Conservation (phyloP, 495 filamentous ascomycete species). For the Rusavskia elegans region DNA sequence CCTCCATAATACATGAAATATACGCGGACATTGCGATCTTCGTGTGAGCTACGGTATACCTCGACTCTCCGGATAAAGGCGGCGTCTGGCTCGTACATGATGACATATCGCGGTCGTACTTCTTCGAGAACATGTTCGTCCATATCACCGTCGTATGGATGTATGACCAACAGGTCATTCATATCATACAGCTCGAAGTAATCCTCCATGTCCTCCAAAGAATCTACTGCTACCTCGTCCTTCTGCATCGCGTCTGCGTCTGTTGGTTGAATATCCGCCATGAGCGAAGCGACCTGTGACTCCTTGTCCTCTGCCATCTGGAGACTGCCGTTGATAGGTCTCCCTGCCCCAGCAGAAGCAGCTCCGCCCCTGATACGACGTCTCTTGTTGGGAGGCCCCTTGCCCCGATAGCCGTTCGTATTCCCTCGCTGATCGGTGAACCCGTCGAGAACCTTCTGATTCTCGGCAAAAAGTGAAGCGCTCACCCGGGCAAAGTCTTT, state of each 20-base stretch:
- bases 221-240: conserved; percentile 63
- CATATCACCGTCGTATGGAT: conserved; percentile 88
- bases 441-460: conserved; percentile 62
- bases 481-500: conserved; percentile 73
- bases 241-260: conserved; percentile 47
- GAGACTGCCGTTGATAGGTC: conserved; percentile 50
- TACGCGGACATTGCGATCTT: conserved; percentile 70
- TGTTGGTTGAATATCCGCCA: conserved; percentile 52
- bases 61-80: conserved; percentile 89
- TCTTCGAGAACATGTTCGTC: conserved; percentile 94
- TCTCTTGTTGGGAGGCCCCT: conserved; percentile 71
- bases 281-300: conserved; percentile 48
- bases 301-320: conserved; percentile 69
- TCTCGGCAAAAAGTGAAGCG: conserved; percentile 53
- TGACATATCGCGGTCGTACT: conserved; percentile 78
- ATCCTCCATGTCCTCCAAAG: conserved; percentile 75
- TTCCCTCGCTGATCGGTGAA: conserved; percentile 20
- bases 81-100: conserved; percentile 98
- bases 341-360: conserved; percentile 33
- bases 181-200: conserved; percentile 90
- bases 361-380: conserved; percentile 79
- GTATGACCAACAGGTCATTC: conserved; percentile 73
- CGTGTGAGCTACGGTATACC: conserved; percentile 88
- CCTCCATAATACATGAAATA: conserved; percentile 95
- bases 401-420: conserved; percentile 32